Evolutionary conservation across 2,329 filamentous ascomycete species (phyloP).

Genomic region (Zymoseptoria crescenta): DNA sequence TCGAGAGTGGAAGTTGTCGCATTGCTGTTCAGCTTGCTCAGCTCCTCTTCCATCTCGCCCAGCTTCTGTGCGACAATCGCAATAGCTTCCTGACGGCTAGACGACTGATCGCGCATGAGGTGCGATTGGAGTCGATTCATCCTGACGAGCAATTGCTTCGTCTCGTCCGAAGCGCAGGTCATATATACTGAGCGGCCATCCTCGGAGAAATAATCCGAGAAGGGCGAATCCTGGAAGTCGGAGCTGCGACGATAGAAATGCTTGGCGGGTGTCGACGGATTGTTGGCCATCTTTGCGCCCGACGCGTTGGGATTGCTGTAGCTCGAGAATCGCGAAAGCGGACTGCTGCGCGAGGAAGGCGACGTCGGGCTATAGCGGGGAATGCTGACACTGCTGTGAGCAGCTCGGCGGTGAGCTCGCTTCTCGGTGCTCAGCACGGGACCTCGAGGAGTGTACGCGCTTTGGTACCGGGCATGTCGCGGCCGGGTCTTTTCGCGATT

Average conservation of each 20-base stretch:
- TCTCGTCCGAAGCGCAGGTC: conserved; percentile 18
- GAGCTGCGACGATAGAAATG: conserved; percentile 12
- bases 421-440: conserved; percentile 24
- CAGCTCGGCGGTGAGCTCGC: conserved; percentile 23
- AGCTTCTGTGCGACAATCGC: conserved; percentile 24
- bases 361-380: conserved; percentile 7
- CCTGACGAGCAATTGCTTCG: conserved; percentile 30
- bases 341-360: conserved; percentile 13
- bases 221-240: conserved; percentile 30
- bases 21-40: conserved; percentile 25
- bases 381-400: conserved; percentile 12
- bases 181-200: conserved; percentile 23
- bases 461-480: conserved; percentile 16
- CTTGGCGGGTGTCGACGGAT: conserved; percentile 22
- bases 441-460: conserved; percentile 17
- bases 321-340: conserved; percentile 14
- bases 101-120: conserved; percentile 25
- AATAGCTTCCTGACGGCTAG: background rate
- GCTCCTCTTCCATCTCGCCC: conserved; percentile 26
- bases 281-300: conserved; percentile 5
- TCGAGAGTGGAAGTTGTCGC: conserved; percentile 18
- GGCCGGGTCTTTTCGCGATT: conserved; percentile 14
- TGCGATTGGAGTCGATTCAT: conserved; percentile 31
- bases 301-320: conserved; percentile 3
- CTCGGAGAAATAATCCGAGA: conserved; percentile 36